Evolutionary conservation across 257 asterid genomes (phyloP), one percentile per base, ranked within the genome.

Genomic region (Apocynum venetum): DNA sequence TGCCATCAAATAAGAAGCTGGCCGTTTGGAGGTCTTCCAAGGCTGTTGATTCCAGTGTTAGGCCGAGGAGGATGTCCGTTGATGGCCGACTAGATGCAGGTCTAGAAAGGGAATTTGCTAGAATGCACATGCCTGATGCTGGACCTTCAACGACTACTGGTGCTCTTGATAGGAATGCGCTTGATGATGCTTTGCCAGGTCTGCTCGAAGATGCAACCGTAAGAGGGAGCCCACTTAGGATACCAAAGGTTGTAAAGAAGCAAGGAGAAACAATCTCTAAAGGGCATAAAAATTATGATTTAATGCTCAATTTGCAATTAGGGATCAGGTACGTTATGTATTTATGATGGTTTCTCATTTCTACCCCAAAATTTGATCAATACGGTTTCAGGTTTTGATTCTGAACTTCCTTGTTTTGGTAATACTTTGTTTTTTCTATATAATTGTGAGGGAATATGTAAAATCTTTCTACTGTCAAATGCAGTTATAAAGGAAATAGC

Each of bases 1-100:
- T 92, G 90, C 99, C 99, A 6, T 91, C 99, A 0, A 94, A 95
- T 56, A 90, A 92, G 84, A 92, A 88, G 88, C 86, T 95, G 6
- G 97, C 98, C 0, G 86, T 86, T 25, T 89, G 93, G 92, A 90
- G 89, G 80, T 85, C 96, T 19, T 36, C 86, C 0, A 92, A 88
- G 52, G 84, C 82, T 2, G 77, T 79, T 0, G 92, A 88, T 10
- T 38, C 84, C 0, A 79, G 81, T 36, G 73, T 61, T 17, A 84
- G 89, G 80, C 88, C 84, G 0, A 84, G 97, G 74, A 88, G 97
- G 73, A 75, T 87, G 89, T 94, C 98, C 1, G 96, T 95, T 17
- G 97, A 92, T 74, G 93, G 93, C 63, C 85, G 97, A 76, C 59
- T 94, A 67, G 97, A 93, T 8, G 85, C 86, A 3, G 81, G 84